phyloP scores from a whole-genome alignment of 768 basidiomycete species.

The Leucosporidium creatinivorum region DNA sequence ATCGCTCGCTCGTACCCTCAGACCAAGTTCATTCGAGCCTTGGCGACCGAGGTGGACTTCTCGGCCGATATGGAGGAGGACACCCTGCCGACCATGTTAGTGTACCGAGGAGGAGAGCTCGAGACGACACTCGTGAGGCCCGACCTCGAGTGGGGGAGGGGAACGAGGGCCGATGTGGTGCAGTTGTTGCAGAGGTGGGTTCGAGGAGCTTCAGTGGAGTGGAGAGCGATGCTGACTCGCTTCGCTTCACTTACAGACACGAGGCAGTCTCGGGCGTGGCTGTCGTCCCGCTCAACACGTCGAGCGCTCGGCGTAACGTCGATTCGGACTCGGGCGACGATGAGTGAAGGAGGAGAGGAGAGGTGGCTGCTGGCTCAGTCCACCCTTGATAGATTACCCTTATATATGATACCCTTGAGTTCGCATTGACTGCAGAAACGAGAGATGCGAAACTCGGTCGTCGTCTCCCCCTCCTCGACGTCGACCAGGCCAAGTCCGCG shows the following conservation, averaged over 20 bases:
- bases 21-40: constrained; percentile 36
- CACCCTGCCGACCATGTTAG: constrained; percentile 35
- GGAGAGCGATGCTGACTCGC: no score
- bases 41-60: constrained; percentile 35
- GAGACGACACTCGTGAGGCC: constrained; percentile 33
- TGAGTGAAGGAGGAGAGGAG: background rate
- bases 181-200: constrained; percentile 10
- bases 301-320: background rate
- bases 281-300: no score
- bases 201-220: no score
- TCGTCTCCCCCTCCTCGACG: no score
- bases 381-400: background rate
- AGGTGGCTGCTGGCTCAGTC: background rate
- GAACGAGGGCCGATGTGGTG: constrained; percentile 15
- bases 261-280: background rate
- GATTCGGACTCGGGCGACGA: constrained; percentile 2
- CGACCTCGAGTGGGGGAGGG: constrained; percentile 28
- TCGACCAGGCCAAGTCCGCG: no score
- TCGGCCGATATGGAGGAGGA: constrained; percentile 33
- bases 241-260: no score
- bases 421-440: background rate
- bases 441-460: no score
- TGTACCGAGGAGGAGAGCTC: constrained; percentile 35
- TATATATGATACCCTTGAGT: background rate
- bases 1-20: constrained; percentile 33